Evolutionary conservation across 2,329 filamentous ascomycete species (phyloP).

Genomic region (Cercospora sp.): DNA sequence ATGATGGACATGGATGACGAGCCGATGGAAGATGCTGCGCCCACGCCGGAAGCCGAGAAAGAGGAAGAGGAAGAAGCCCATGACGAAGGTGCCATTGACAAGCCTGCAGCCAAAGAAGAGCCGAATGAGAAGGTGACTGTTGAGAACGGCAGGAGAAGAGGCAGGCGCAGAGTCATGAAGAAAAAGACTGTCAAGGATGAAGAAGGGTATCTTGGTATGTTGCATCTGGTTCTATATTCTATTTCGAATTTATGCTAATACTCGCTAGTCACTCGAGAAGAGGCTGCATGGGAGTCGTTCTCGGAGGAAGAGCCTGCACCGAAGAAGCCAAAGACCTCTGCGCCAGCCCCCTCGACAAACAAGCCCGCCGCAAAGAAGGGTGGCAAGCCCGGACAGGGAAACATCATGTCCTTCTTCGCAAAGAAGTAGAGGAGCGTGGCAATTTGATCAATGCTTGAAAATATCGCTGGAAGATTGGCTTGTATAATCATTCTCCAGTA

Average conservation of each 20-base stretch:
- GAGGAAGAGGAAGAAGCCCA: conserved; percentile 38
- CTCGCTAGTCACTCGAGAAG: conserved; percentile 71
- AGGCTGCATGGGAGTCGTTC: conserved; percentile 85
- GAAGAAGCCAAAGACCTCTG: conserved; percentile 56
- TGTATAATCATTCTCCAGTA: not conserved
- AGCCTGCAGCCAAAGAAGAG: conserved; percentile 44
- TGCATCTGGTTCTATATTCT: too few relatives aligned
- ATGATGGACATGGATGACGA: conserved; percentile 71
- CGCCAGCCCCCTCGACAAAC: conserved; percentile 38
- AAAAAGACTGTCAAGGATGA: conserved; percentile 86
- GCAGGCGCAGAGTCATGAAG: conserved; percentile 77
- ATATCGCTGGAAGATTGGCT: not conserved
- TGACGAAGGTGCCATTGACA: conserved; percentile 60
- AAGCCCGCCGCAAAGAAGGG: conserved; percentile 57
- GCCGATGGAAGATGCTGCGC: conserved; percentile 30
- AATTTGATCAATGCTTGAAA: not conserved
- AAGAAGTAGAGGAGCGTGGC: conserved; percentile 62
- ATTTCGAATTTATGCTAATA: too few relatives aligned
- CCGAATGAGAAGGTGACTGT: conserved; percentile 52
- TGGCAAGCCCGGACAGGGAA: conserved; percentile 64
- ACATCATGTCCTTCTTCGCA: conserved; percentile 87
- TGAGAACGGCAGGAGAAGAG: conserved; percentile 68
- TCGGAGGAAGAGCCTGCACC: conserved; percentile 78
- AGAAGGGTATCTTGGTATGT: conserved; percentile 79
- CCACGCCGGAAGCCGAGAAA: conserved; percentile 24